A percentile compares a stretch with the other conserved stretches of the same genome.
phyloP scores from a whole-genome alignment of 768 basidiomycete genomes.

The Lactifluus pinguis region DNA sequence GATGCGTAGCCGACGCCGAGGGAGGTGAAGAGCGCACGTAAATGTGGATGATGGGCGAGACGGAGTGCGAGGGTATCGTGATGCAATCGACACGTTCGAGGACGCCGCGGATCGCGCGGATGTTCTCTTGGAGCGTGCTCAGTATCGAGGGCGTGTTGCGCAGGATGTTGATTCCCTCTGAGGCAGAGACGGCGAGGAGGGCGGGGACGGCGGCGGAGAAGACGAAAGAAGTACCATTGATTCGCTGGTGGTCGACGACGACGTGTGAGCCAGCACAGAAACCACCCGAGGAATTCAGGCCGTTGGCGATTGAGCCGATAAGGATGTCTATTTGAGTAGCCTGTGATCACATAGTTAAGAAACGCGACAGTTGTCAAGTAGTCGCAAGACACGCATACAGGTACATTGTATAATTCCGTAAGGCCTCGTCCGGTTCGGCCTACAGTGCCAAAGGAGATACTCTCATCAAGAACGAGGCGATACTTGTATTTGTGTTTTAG shows the following conservation, averaged over 20 bases:
- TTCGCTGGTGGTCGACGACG: constrained; percentile 91
- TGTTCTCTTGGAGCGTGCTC: constrained; percentile 69
- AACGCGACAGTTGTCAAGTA: neutral
- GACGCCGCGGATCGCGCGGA: constrained; percentile 63
- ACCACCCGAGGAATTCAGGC: constrained; percentile 77
- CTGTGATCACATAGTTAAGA: neutral
- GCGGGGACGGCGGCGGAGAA: constrained; percentile 95
- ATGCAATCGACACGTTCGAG: constrained; percentile 81
- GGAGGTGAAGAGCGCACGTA: constrained; percentile 35
- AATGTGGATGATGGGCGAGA: constrained; percentile 85
- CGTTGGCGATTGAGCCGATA: constrained; percentile 82
- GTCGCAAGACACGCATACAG: constrained; percentile 41
- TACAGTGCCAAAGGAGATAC: constrained; percentile 85
- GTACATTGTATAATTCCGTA: constrained; percentile 90
- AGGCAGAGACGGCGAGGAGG: constrained; percentile 79
- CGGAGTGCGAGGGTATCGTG: constrained; percentile 75
- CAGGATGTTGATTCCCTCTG: constrained; percentile 76
- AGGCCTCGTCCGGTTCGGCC: constrained; percentile 91
- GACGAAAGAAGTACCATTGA: constrained; percentile 92
- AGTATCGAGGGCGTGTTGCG: constrained; percentile 69
- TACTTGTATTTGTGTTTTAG: constrained; percentile 95
- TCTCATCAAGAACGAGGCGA: constrained; percentile 89
- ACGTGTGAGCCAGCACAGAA: constrained; percentile 87
- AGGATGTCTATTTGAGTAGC: constrained; percentile 79
- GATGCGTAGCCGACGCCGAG: constrained; percentile 24